Conservation (phyloP, 768 basidiomycete genomes). For the Hemileccinum rubropunctum region DNA sequence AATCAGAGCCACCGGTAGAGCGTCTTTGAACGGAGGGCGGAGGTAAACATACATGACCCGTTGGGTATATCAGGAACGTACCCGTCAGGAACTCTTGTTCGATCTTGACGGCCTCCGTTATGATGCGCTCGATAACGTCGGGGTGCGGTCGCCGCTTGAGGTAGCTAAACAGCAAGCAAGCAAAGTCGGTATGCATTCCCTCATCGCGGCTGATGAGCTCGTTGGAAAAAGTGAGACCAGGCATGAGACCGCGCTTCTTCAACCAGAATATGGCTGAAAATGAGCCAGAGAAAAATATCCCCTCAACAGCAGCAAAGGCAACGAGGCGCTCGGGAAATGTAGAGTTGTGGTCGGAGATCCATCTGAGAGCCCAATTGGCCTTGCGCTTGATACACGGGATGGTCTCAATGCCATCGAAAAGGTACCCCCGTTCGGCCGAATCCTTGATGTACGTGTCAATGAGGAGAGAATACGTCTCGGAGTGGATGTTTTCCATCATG, state of each 20-base stretch:
- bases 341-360: conserved; percentile 79
- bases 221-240: conserved; percentile 91
- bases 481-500: conserved; percentile 98
- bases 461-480: conserved; percentile 92
- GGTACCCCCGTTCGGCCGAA: conserved; percentile 60
- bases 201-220: conserved; percentile 94
- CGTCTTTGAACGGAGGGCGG: conserved; percentile 46
- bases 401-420: conserved; percentile 90
- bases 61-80: conserved; percentile 26
- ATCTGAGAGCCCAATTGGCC: conserved; percentile 89
- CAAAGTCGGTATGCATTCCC: conserved; percentile 95
- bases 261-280: conserved; percentile 95
- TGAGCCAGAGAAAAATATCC: conserved; percentile 92
- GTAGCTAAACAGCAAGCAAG: conserved; percentile 82
- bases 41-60: background rate
- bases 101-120: conserved; percentile 77
- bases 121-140: conserved; percentile 63
- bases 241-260: conserved; percentile 97
- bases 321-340: conserved; percentile 89
- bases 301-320: conserved; percentile 94
- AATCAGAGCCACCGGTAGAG: conserved; percentile 80
- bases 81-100: conserved; percentile 84
- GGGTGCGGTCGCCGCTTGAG: conserved; percentile 79
- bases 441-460: conserved; percentile 94
- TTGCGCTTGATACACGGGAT: conserved; percentile 89